Evolutionary conservation across 306 rosid genomes (phyloP), one percentile per base, ranked within the genome.

Genomic region (Quercus rubra): DNA sequence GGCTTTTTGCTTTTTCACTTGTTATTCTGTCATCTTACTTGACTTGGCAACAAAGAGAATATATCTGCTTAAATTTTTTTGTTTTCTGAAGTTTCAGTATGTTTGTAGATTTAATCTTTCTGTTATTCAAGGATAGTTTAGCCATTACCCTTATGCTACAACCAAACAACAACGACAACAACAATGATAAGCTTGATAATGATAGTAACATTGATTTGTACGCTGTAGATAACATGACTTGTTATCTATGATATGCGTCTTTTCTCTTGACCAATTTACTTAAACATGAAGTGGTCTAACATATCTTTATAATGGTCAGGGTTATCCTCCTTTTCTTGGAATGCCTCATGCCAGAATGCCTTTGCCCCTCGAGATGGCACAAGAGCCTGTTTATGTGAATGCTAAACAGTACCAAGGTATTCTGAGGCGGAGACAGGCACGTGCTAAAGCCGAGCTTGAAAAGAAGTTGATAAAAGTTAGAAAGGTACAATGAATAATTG

Each of bases 351-450:
- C 97, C 77, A 90, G 99, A 82, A 95, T 95, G 98, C 92, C 97
- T 41, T 89, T 95, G 87, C 98, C 97, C 67, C 98, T 89, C 51
- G 99, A 95, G 92, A 90, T 92, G 97, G 84, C 98, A 55, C 99
- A 95, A 78, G 99, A 95, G 74, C 99, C 99, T 82, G 99, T 95
- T 64, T 95, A 89, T 84, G 99, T 95, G 82, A 95, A 95, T 79
- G 99, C 99, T 64, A 95, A 92, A 78, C 99, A 95, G 79, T 95
- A 92, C 92, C 97, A 90, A 82, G 99, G 98, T 76, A 95, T 95
- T 87, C 87, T 95, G 55, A 85, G 96, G 94, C 91, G 98, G 67
- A 91, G 99, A 81, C 94, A 92, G 81, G 99, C 99, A 72, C 98
- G 97, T 51, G 98, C 99, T 43, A 95, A 95, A 80, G 99, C 99